phyloP scores from a whole-genome alignment of 495 filamentous ascomycete genomes.

The Lichina pygmaea region DNA sequence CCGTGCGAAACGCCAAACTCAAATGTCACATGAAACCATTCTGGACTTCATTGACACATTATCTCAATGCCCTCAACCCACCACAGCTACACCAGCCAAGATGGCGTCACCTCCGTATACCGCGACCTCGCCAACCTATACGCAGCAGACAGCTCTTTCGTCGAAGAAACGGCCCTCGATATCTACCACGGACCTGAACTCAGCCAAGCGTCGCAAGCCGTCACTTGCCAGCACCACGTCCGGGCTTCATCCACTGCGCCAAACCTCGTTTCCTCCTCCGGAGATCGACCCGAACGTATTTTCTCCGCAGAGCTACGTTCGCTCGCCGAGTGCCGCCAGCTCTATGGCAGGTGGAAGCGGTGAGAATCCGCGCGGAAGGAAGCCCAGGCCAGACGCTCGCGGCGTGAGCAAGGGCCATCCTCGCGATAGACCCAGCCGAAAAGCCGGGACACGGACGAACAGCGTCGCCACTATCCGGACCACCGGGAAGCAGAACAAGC shows the following conservation, averaged over 20 bases:
- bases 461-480: not conserved
- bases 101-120: slow-evolving; percentile 5
- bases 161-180: slow-evolving; percentile 3
- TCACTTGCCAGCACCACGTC: slow-evolving; percentile 21
- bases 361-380: not conserved
- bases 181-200: not conserved
- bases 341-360: slow-evolving; percentile 7
- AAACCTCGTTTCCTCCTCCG: slow-evolving; percentile 62
- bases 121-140: slow-evolving; percentile 2
- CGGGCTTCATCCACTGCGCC: slow-evolving; percentile 46
- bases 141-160: not conserved
- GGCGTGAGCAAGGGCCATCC: slow-evolving; percentile 11
- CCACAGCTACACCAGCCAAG: not conserved
- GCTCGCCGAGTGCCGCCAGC: slow-evolving; percentile 41
- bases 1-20: no score
- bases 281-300: slow-evolving; percentile 9
- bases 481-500: slow-evolving; percentile 10
- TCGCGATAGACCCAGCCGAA: not conserved
- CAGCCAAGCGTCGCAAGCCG: slow-evolving; percentile 35
- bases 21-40: no score
- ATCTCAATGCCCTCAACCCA: not conserved
- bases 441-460: not conserved
- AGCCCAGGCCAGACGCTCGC: slow-evolving; percentile 19
- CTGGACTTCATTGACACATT: no score
- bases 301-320: slow-evolving; percentile 11